These are phyloP conservation scores for Pythium dissotocum DNA, from an alignment of 352 stramenopile genomes.

Conservation along the genomic window DNA sequence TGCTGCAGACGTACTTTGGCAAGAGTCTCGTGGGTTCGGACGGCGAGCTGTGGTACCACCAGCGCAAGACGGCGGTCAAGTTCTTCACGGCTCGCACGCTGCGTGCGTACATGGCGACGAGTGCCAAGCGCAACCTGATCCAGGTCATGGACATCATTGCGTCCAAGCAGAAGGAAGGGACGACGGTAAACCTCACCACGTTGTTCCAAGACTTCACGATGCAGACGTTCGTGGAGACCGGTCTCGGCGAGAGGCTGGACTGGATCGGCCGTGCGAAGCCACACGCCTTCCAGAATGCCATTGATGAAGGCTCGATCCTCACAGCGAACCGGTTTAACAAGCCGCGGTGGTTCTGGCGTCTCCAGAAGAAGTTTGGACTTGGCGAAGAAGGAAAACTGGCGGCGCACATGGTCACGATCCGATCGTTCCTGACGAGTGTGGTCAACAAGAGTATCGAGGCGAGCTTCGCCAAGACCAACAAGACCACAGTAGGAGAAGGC, in stretches of 20 bases:
- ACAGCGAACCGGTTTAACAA: conserved; percentile 43
- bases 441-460: conserved; percentile 31
- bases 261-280: conserved; percentile 34
- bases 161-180: neutral
- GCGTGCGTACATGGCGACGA: conserved; percentile 24
- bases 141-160: conserved; percentile 15
- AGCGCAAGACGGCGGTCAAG: conserved; percentile 30
- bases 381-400: conserved; percentile 39
- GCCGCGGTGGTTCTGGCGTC: conserved; percentile 49
- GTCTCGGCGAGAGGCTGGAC: conserved; percentile 46
- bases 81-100: conserved; percentile 34
- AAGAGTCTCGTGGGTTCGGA: conserved; percentile 23
- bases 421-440: conserved; percentile 42
- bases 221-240: conserved; percentile 51
- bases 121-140: conserved; percentile 5
- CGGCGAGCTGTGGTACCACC: conserved; percentile 31
- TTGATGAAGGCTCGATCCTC: conserved; percentile 35
- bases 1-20: conserved; percentile 24
- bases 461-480: neutral
- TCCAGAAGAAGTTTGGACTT: conserved; percentile 41
- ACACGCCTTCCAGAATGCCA: conserved; percentile 46
- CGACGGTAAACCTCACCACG: conserved; percentile 22
- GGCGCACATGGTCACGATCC: conserved; percentile 30
- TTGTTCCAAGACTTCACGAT: conserved; percentile 50
- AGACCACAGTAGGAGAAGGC: neutral